Conservation (phyloP, 2,329 filamentous ascomycete genomes). For the Colletotrichum limetticola region DNA sequence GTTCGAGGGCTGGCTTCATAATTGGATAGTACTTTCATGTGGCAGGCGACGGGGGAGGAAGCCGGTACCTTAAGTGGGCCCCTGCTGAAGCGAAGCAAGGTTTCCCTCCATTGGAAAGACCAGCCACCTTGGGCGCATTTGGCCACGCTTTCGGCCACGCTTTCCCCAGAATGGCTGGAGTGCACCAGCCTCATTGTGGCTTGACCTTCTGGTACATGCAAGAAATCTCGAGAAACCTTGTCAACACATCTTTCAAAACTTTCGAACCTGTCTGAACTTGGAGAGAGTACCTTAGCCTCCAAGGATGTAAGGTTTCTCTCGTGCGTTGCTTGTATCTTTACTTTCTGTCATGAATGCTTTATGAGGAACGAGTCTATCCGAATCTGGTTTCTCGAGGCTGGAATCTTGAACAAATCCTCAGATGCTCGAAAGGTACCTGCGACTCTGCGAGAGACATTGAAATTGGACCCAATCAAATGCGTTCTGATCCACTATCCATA, state of each 20-base stretch:
- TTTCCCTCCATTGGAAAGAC: not conserved
- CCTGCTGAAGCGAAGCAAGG: not conserved
- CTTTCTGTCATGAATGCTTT: not conserved
- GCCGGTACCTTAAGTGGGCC: conserved; percentile 1
- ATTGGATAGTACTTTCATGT: conserved; percentile 19
- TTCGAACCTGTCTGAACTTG: no score
- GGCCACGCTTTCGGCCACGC: not conserved
- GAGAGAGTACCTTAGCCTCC: not conserved
- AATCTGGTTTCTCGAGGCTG: not conserved
- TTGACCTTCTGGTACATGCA: not conserved
- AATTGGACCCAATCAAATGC: not conserved
- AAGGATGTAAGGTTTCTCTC: not conserved
- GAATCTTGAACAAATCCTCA: not conserved
- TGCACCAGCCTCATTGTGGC: not conserved
- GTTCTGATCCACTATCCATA: not conserved
- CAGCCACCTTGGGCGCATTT: not conserved
- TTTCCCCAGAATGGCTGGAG: not conserved
- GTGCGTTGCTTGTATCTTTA: not conserved
- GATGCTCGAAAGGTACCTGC: no score
- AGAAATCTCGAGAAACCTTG: not conserved
- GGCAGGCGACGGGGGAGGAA: conserved; percentile 5
- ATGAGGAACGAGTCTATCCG: not conserved
- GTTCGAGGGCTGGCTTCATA: conserved; percentile 1
- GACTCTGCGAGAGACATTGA: not conserved
- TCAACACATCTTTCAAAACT: not conserved